phyloP scores from a whole-genome alignment of 352 stramenopile genomes.

The Globisporangium cederbergense region DNA sequence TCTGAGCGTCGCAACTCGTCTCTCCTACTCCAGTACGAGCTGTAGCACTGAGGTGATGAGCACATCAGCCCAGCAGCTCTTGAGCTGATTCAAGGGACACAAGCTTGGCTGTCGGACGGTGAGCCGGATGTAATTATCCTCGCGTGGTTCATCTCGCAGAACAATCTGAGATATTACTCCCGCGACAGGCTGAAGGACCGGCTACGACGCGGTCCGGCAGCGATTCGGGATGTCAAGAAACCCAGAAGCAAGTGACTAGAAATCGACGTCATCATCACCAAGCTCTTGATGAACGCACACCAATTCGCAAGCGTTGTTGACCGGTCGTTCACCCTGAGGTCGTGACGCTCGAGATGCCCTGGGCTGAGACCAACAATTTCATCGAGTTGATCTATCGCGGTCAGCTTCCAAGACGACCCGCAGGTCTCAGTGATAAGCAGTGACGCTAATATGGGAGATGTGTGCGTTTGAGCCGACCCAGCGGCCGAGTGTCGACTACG shows the following conservation, averaged over 20 bases:
- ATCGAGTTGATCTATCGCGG: neutral
- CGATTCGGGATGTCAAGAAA: neutral
- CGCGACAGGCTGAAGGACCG: neutral
- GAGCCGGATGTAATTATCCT: neutral
- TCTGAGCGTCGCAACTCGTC: neutral
- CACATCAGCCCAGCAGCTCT: neutral
- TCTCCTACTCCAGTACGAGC: neutral
- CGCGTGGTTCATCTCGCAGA: conserved; percentile 4
- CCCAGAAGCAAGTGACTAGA: neutral
- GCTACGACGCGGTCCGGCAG: neutral
- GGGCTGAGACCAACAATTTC: neutral
- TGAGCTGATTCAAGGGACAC: neutral
- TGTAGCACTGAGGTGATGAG: neutral
- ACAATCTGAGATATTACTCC: neutral
- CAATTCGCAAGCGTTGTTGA: neutral
- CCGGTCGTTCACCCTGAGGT: conserved; percentile 1
- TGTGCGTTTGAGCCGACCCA: conserved; percentile 2
- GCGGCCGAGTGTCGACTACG: neutral
- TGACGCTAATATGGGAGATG: conserved; percentile 2
- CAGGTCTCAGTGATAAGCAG: conserved; percentile 5
- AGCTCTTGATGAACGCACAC: neutral
- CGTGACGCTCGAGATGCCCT: neutral
- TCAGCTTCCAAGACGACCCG: neutral
- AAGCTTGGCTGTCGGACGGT: no score
- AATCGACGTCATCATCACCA: neutral